Evolutionary conservation across 768 basidiomycete genomes (phyloP).

Genomic region (Leccinum boreale): DNA sequence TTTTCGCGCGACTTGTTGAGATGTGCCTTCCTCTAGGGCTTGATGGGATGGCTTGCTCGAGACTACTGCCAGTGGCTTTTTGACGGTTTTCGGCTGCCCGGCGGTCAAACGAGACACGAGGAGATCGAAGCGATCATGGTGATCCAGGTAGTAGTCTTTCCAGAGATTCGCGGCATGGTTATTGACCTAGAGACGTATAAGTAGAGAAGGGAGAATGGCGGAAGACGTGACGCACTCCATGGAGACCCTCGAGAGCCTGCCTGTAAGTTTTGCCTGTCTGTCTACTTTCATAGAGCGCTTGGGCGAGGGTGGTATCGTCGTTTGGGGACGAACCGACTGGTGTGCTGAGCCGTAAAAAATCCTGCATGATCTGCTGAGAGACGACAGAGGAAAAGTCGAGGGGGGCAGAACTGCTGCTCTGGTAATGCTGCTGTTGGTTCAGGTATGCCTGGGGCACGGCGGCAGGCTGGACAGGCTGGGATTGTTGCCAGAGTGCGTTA

Average conservation of each 20-base stretch:
- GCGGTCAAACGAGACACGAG: slow-evolving; percentile 21
- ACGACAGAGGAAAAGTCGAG: slow-evolving; percentile 36
- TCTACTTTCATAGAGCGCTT: slow-evolving; percentile 38
- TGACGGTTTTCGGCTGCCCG: slow-evolving; percentile 28
- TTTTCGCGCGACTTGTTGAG: slow-evolving; percentile 37
- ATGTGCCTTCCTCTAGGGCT: slow-evolving; percentile 9
- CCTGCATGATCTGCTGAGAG: slow-evolving; percentile 54
- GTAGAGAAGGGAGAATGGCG: not conserved
- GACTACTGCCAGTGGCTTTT: slow-evolving; percentile 24
- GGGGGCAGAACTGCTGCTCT: slow-evolving; percentile 19
- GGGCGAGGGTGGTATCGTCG: slow-evolving; percentile 60
- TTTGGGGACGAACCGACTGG: slow-evolving; percentile 47
- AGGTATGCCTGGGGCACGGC: slow-evolving; percentile 19
- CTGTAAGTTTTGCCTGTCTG: slow-evolving; percentile 51
- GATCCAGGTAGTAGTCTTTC: slow-evolving; percentile 80
- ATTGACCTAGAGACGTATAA: slow-evolving; percentile 33
- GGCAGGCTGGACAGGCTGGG: slow-evolving; percentile 33
- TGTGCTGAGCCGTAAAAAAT: slow-evolving; percentile 49
- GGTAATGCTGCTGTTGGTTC: slow-evolving; percentile 20
- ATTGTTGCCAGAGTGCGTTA: slow-evolving; percentile 30
- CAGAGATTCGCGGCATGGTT: slow-evolving; percentile 56
- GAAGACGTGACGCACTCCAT: slow-evolving; percentile 48
- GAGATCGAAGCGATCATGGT: slow-evolving; percentile 57
- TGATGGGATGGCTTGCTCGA: slow-evolving; percentile 7
- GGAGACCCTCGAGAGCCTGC: slow-evolving; percentile 62